phyloP scores from a whole-genome alignment of 257 asterid genomes.

The Sherardia arvensis region DNA sequence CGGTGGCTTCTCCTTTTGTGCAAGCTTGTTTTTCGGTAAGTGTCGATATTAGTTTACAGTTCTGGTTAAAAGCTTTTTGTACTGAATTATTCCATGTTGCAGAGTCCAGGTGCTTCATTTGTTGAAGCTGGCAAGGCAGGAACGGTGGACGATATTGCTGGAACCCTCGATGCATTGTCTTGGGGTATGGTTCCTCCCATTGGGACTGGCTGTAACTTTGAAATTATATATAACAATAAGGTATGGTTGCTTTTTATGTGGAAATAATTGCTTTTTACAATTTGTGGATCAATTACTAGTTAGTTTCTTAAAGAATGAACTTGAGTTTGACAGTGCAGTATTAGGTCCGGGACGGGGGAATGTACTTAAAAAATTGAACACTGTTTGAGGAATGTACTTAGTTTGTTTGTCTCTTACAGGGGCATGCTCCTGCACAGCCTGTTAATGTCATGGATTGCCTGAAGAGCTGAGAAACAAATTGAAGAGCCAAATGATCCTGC shows the following conservation, averaged over 20 bases:
- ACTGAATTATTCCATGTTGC: conserved; percentile 17
- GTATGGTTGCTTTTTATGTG: conserved; percentile 22
- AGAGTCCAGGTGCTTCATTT: conserved; percentile 64
- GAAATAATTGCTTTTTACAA: not conserved
- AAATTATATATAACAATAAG: conserved; percentile 52
- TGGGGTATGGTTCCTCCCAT: conserved; percentile 85
- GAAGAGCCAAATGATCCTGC: no score
- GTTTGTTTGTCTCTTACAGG: conserved; percentile 37
- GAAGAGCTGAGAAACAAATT: no score
- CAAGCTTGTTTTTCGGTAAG: conserved; percentile 83
- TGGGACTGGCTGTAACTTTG: conserved; percentile 72
- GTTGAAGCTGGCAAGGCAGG: conserved; percentile 71
- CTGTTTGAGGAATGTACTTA: not conserved
- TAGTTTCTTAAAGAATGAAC: not conserved
- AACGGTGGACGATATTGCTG: conserved; percentile 54
- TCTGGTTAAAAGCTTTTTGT: not conserved
- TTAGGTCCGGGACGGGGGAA: not conserved
- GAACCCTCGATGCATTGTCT: conserved; percentile 68
- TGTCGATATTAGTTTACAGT: conserved; percentile 14
- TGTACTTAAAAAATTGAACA: not conserved
- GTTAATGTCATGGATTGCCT: conserved; percentile 43
- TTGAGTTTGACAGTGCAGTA: not conserved
- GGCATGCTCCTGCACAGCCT: conserved; percentile 41
- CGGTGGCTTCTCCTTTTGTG: conserved; percentile 51
- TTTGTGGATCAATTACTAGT: not conserved